These are phyloP conservation scores for Candida tallmaniae DNA, from an alignment of 805 yeast species.

Conservation along the genomic window DNA sequence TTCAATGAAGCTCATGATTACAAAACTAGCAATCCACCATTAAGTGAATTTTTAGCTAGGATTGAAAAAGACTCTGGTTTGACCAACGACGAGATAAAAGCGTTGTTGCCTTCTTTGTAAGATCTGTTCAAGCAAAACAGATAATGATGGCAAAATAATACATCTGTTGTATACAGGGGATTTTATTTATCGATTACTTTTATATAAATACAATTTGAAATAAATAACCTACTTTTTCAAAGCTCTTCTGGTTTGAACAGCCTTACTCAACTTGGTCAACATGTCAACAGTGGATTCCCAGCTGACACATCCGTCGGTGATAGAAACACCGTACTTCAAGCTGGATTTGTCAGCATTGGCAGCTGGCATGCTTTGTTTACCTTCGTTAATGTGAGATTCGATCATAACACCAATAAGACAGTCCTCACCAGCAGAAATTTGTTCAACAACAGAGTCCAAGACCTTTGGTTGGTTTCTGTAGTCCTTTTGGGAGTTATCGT, in stretches of 20 bases:
- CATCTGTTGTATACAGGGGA: too few species aligned
- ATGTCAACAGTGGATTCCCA: slow-evolving; percentile 82
- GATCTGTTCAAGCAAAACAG: too few species aligned
- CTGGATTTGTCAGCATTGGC: slow-evolving; percentile 51
- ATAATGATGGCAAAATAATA: neutral
- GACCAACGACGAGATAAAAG: slow-evolving; percentile 3
- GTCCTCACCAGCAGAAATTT: slow-evolving; percentile 68
- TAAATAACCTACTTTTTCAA: slow-evolving; percentile 5
- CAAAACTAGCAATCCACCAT: slow-evolving; percentile 16
- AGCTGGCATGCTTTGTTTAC: slow-evolving; percentile 87
- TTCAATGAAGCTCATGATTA: slow-evolving; percentile 42
- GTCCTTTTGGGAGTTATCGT: slow-evolving; percentile 90
- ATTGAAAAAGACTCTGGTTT: slow-evolving; percentile 8
- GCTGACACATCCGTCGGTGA: slow-evolving; percentile 96
- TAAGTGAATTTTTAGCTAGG: slow-evolving; percentile 14
- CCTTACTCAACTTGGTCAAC: slow-evolving; percentile 65
- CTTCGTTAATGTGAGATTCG: slow-evolving; percentile 87
- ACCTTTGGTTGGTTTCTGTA: slow-evolving; percentile 92
- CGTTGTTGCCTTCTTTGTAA: slow-evolving; percentile 1
- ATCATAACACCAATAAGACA: slow-evolving; percentile 93
- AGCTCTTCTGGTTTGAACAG: slow-evolving; percentile 73
- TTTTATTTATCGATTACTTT: too few species aligned
- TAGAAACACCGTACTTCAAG: slow-evolving; percentile 87
- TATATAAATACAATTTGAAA: too few species aligned
- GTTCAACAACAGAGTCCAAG: slow-evolving; percentile 71